These are phyloP conservation scores for Blastocystis sp. DNA, from an alignment of 352 stramenopile species.

Conservation along the genomic window DNA sequence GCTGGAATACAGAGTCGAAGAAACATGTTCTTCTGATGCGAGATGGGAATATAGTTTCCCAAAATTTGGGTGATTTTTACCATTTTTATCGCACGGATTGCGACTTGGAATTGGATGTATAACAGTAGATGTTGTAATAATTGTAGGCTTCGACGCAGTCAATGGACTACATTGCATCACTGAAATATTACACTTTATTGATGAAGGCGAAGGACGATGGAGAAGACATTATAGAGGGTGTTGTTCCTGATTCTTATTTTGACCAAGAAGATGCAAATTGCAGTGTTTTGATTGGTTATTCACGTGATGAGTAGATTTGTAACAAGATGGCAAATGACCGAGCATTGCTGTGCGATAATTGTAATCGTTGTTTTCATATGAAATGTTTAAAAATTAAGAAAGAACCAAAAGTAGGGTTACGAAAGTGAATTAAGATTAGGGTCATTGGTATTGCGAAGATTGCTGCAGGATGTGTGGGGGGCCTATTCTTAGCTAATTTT, in stretches of 20 bases:
- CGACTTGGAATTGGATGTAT: neutral
- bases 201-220: neutral
- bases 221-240: neutral
- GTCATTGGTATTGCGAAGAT: conserved; percentile 7
- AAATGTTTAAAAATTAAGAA: neutral
- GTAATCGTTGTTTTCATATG: conserved; percentile 14
- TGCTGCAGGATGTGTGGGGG: neutral
- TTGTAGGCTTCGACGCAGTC: neutral
- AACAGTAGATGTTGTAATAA: neutral
- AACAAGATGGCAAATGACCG: neutral
- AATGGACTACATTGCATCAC: neutral
- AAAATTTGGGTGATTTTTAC: neutral
- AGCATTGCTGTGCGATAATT: conserved; percentile 11
- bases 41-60: neutral
- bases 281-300: neutral
- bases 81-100: neutral
- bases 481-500: neutral
- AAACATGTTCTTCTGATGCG: neutral
- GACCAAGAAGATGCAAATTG: neutral
- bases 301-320: neutral
- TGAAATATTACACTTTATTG: conserved; percentile 5
- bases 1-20: neutral
- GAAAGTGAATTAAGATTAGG: neutral
- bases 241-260: neutral
- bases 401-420: neutral